Evolutionary conservation across 1,284 basidiomycete species (phyloP).

Genomic region (Albatrellus sp.): DNA sequence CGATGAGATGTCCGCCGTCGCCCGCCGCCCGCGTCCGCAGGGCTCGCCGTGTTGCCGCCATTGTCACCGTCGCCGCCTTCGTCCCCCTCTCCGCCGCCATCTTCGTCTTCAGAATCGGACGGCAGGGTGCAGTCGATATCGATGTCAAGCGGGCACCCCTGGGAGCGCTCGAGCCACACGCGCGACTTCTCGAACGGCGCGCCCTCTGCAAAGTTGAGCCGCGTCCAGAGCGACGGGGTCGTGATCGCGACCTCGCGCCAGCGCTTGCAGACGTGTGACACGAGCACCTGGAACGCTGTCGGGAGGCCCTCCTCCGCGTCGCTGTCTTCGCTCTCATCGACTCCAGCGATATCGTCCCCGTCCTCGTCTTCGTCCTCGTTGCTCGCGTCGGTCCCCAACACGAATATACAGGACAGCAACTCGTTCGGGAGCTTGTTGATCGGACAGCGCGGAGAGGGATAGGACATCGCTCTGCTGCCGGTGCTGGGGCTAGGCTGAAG

Average conservation of each 20-base stretch:
- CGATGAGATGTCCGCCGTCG: background rate
- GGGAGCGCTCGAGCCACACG: constrained; percentile 33
- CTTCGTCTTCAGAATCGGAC: constrained; percentile 18
- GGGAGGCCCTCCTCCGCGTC: constrained; percentile 17
- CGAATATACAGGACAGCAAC: constrained; percentile 45
- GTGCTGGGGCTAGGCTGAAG: no score
- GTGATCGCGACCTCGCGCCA: constrained; percentile 21
- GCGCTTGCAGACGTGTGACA: constrained; percentile 29
- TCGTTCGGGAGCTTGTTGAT: constrained; percentile 47
- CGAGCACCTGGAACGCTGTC: constrained; percentile 24
- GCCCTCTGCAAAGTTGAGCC: constrained; percentile 17
- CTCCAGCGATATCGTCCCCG: constrained; percentile 11
- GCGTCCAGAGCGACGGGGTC: constrained; percentile 23
- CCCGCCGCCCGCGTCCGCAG: background rate
- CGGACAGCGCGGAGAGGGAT: constrained; percentile 22
- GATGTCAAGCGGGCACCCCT: constrained; percentile 33
- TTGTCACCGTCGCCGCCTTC: constrained; percentile 10
- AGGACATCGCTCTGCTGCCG: no score
- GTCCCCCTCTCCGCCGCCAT: constrained; percentile 16
- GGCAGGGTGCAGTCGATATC: constrained; percentile 28
- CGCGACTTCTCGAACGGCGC: constrained; percentile 26
- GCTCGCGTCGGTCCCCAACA: constrained; percentile 20
- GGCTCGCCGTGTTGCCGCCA: constrained; percentile 1
- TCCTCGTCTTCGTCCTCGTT: constrained; percentile 13
- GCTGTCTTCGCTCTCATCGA: constrained; percentile 11